Percentiles rank a stretch among this genome's conserved stretches.
These are phyloP conservation scores for Trichoderma arundinaceum DNA, from an alignment of 2,329 filamentous ascomycete genomes.

Conservation along the genomic window DNA sequence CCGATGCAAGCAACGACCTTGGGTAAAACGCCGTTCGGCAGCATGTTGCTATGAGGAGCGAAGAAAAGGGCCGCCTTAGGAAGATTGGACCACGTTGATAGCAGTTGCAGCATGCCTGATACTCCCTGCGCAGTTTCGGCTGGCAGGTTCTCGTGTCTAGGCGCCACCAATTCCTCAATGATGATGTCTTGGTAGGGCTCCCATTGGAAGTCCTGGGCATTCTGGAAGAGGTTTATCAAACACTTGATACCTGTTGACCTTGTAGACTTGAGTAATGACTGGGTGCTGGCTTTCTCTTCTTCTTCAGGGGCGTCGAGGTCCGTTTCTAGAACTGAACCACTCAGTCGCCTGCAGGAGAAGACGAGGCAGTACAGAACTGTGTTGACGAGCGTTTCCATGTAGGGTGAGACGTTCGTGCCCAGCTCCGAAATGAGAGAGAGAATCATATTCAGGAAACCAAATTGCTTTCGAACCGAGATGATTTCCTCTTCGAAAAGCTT, in stretches of 20 bases:
- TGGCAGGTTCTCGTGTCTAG: constrained; percentile 77
- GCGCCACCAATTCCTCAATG: constrained; percentile 75
- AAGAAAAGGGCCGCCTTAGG: constrained; percentile 72
- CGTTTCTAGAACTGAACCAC: constrained; percentile 42
- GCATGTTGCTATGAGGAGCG: constrained; percentile 44
- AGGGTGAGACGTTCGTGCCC: constrained; percentile 72
- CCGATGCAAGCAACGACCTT: constrained; percentile 75
- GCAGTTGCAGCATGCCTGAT: constrained; percentile 79
- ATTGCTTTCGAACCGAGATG: constrained; percentile 75
- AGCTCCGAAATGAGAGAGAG: constrained; percentile 85
- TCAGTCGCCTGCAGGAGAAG: constrained; percentile 66
- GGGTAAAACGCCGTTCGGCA: constrained; percentile 67
- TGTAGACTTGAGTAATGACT: constrained; percentile 68
- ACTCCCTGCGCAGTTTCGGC: constrained; percentile 88
- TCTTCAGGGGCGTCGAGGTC: constrained; percentile 49
- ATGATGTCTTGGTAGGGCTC: constrained; percentile 71
- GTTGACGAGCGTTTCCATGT: constrained; percentile 72
- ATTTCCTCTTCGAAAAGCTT: constrained; percentile 63
- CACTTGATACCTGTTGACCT: constrained; percentile 81
- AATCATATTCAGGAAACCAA: constrained; percentile 91
- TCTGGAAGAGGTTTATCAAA: constrained; percentile 76
- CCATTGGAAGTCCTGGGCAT: constrained; percentile 75
- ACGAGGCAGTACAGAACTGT: constrained; percentile 83
- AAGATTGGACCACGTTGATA: constrained; percentile 79
- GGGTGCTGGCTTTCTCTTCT: constrained; percentile 51